Percentiles rank a stretch among this genome's conserved stretches.
Evolutionary conservation across 345 rosid species (phyloP).

Genomic region (Clarkia xantiana): DNA sequence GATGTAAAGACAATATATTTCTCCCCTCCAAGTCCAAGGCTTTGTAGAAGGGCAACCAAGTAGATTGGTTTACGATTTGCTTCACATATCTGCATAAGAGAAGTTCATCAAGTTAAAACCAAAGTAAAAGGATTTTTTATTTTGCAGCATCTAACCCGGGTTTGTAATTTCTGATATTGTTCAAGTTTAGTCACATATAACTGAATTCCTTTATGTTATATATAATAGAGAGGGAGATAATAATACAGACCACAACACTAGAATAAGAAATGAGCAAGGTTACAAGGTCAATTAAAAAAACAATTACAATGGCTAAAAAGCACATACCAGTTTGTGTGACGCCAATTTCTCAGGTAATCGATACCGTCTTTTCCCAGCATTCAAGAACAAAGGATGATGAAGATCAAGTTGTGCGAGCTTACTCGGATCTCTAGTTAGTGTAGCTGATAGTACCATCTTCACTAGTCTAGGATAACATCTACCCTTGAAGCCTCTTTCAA

Average conservation of each 20-base stretch:
- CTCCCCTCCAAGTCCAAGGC: slow-evolving; percentile 55
- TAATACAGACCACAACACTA: too few species aligned
- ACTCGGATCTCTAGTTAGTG: slow-evolving; percentile 92
- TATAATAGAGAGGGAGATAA: too few species aligned
- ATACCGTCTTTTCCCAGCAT: slow-evolving; percentile 63
- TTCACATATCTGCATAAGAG: slow-evolving; percentile 44
- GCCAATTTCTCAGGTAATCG: slow-evolving; percentile 69
- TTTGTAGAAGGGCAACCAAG: slow-evolving; percentile 64
- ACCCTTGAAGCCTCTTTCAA: slow-evolving; percentile 77
- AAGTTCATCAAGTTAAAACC: not conserved
- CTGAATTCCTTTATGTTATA: too few species aligned
- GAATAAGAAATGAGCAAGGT: too few species aligned
- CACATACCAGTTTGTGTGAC: slow-evolving; percentile 65
- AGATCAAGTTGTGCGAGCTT: slow-evolving; percentile 86
- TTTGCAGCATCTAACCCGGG: too few species aligned
- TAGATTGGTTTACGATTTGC: slow-evolving; percentile 65
- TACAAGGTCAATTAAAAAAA: not conserved
- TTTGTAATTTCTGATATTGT: too few species aligned
- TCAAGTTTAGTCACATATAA: too few species aligned
- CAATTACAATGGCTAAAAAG: slow-evolving; percentile 5
- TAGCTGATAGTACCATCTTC: slow-evolving; percentile 86
- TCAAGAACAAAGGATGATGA: slow-evolving; percentile 86
- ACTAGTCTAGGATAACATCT: slow-evolving; percentile 67
- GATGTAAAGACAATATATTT: slow-evolving; percentile 81
- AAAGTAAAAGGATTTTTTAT: too few species aligned